phyloP scores from a whole-genome alignment of 805 yeast species.

The Sugiyamaella marilandica region DNA sequence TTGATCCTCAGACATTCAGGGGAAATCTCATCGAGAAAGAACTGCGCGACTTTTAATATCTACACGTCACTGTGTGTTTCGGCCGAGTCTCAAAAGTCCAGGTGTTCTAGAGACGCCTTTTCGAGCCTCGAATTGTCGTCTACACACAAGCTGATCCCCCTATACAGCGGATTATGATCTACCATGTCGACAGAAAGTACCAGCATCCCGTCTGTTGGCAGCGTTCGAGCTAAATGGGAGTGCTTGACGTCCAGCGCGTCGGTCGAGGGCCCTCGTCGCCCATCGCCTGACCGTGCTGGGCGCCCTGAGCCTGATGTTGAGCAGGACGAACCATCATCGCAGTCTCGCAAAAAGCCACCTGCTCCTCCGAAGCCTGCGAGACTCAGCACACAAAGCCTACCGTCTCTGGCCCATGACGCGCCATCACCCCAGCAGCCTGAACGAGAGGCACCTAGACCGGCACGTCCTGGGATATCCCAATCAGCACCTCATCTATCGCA shows the following conservation, averaged over 20 bases:
- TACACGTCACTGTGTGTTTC: too few relatives aligned
- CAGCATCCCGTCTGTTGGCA: conserved; percentile 22
- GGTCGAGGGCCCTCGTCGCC: background rate
- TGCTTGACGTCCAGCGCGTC: conserved; percentile 12
- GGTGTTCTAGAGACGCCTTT: too few relatives aligned
- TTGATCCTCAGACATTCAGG: too few relatives aligned
- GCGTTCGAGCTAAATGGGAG: conserved; percentile 20
- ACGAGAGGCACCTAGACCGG: background rate
- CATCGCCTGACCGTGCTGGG: too few relatives aligned
- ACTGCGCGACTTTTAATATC: too few relatives aligned
- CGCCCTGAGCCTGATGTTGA: too few relatives aligned
- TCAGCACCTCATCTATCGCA: too few relatives aligned
- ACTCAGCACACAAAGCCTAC: conserved; percentile 1
- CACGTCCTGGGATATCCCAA: background rate
- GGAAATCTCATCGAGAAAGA: too few relatives aligned
- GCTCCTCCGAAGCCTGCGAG: conserved; percentile 20
- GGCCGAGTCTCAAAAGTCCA: too few relatives aligned
- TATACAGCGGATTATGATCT: background rate
- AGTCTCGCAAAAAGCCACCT: conserved; percentile 2
- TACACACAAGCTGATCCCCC: too few relatives aligned
- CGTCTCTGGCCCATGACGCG: background rate
- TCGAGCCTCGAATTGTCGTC: too few relatives aligned
- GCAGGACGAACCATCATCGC: too few relatives aligned
- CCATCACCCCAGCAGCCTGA: background rate
- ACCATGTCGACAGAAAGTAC: conserved; percentile 20